Percentiles rank a stretch among this genome's conserved stretches.
phyloP scores from a whole-genome alignment of 345 rosid species.

The Reutealis trisperma region DNA sequence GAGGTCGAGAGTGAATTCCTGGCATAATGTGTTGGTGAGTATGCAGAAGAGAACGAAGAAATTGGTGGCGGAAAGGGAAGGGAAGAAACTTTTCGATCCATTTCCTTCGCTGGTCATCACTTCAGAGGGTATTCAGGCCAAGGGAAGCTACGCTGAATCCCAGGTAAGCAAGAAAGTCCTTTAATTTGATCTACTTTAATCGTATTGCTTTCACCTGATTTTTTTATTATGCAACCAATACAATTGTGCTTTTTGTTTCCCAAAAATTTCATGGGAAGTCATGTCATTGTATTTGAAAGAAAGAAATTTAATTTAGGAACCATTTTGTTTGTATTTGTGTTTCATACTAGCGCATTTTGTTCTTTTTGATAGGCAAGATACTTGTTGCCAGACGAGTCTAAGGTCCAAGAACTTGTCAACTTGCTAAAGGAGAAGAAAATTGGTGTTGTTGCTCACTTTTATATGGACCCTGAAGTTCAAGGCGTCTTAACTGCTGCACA shows the following conservation, averaged over 20 bases:
- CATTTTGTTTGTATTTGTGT: not conserved
- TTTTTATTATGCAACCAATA: not conserved
- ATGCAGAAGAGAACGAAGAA: conserved; percentile 90
- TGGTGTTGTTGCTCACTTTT: conserved; percentile 91
- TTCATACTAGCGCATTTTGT: conserved; percentile 4
- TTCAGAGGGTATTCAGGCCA: conserved; percentile 62
- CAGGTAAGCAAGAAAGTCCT: conserved; percentile 47
- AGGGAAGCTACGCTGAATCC: conserved; percentile 91
- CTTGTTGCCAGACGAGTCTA: conserved; percentile 69
- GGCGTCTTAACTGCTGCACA: conserved; percentile 92
- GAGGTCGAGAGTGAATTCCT: conserved; percentile 84
- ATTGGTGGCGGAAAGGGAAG: conserved; percentile 59
- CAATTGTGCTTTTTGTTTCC: not conserved
- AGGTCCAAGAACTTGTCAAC: conserved; percentile 65
- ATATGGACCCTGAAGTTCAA: conserved; percentile 99
- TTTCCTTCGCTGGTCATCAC: conserved; percentile 77
- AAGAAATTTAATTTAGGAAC: not conserved
- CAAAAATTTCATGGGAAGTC: not conserved
- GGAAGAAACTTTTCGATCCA: conserved; percentile 61
- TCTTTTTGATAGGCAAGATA: conserved; percentile 57
- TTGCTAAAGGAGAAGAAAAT: conserved; percentile 83
- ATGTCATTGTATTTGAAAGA: not conserved
- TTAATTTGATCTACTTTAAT: not conserved
- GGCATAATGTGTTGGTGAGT: conserved; percentile 86
- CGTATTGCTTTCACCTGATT: not conserved